Conservation (phyloP, 2,329 filamentous ascomycete genomes). For the Claviceps purpurea region DNA sequence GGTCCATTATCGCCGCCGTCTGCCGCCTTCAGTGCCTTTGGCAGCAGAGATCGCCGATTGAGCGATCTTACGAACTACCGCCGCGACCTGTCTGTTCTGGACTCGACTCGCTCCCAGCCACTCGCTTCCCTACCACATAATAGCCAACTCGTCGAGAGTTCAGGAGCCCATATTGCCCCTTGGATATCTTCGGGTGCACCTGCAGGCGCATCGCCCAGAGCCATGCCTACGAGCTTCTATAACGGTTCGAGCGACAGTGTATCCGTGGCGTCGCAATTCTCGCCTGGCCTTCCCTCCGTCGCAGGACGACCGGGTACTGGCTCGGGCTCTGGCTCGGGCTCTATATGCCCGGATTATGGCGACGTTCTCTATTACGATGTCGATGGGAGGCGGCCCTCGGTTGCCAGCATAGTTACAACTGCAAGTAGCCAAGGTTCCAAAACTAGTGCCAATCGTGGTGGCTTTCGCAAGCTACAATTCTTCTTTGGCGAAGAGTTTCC, state of each 20-base stretch:
- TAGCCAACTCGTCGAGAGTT: constrained; percentile 34
- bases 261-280: constrained; percentile 49
- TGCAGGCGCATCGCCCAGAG: constrained; percentile 20
- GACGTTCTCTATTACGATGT: constrained; percentile 42
- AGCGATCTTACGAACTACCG: constrained; percentile 57
- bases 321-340: constrained; percentile 5
- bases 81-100: constrained; percentile 56
- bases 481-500: constrained; percentile 89
- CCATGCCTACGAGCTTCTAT: constrained; percentile 48
- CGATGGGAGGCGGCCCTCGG: constrained; percentile 72
- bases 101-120: constrained; percentile 43
- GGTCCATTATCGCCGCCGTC: constrained; percentile 33
- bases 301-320: constrained; percentile 15
- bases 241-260: constrained; percentile 64
- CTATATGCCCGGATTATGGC: constrained; percentile 40
- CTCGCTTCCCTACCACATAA: constrained; percentile 30
- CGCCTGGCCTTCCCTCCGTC: constrained; percentile 49
- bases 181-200: constrained; percentile 39
- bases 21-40: constrained; percentile 26
- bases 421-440: constrained; percentile 77
- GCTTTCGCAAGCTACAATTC: constrained; percentile 72
- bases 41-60: constrained; percentile 38
- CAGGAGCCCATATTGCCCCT: constrained; percentile 40
- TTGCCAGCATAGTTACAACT: constrained; percentile 66
- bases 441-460: constrained; percentile 54